phyloP scores from a whole-genome alignment of 805 yeast species.

The Hanseniaspora singularis region DNA sequence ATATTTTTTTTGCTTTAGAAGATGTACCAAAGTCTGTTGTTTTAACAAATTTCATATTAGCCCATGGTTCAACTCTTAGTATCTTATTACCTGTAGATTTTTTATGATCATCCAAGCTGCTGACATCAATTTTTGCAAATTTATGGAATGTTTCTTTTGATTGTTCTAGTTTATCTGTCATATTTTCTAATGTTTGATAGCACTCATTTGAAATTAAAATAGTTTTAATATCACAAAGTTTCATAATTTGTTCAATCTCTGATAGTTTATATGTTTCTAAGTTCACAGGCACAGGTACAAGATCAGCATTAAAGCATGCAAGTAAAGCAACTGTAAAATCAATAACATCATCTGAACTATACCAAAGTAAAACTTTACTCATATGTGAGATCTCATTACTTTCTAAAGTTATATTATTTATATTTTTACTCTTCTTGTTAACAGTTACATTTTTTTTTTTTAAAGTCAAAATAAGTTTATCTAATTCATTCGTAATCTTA shows the following conservation, averaged over 20 bases:
- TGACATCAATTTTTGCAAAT: constrained; percentile 48
- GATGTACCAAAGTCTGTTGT: constrained; percentile 78
- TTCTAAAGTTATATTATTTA: constrained; percentile 55
- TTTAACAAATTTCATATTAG: constrained; percentile 34
- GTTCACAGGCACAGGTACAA: constrained; percentile 87
- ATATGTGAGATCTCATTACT: constrained; percentile 31
- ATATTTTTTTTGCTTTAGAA: constrained; percentile 44
- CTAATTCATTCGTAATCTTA: constrained; percentile 53
- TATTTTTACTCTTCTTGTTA: constrained; percentile 39
- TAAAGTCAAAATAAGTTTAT: constrained; percentile 4
- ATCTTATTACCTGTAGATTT: constrained; percentile 20
- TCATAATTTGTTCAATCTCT: constrained; percentile 63
- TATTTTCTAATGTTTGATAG: constrained; percentile 58
- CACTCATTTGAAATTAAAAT: constrained; percentile 74
- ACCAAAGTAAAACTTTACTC: constrained; percentile 73
- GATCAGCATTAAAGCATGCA: constrained; percentile 88
- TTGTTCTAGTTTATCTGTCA: constrained; percentile 31
- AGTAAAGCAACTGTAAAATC: constrained; percentile 78
- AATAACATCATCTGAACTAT: constrained; percentile 68
- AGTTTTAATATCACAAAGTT: constrained; percentile 61
- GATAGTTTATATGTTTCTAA: constrained; percentile 49
- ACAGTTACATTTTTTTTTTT: constrained; percentile 38
- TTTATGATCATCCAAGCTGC: constrained; percentile 6
- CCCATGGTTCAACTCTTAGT: constrained; percentile 25
- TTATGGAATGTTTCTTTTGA: constrained; percentile 50